These are phyloP conservation scores for Candida chilensis DNA, from an alignment of 805 yeast species.

Conservation along the genomic window DNA sequence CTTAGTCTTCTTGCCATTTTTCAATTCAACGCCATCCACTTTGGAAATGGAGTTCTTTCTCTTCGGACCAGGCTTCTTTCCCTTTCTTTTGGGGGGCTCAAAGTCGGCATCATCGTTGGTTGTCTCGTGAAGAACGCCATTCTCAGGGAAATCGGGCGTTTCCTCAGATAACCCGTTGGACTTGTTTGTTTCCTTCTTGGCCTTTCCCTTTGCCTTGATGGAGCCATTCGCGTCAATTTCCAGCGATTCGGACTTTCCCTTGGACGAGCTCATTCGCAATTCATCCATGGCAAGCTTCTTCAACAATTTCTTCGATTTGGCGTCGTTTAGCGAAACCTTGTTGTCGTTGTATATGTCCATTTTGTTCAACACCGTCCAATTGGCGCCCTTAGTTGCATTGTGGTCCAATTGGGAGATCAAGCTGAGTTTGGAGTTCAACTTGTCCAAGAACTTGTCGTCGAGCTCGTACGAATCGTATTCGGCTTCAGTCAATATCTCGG, in stretches of 20 bases:
- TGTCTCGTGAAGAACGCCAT: too few relatives aligned
- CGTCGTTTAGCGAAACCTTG: constrained; percentile 1
- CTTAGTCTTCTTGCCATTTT: constrained; percentile 1
- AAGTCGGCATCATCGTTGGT: too few relatives aligned
- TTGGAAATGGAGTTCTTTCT: too few relatives aligned
- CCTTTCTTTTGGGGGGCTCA: too few relatives aligned
- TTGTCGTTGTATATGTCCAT: constrained; percentile 6
- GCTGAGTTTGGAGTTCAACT: constrained; percentile 6
- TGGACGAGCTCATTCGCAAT: background rate
- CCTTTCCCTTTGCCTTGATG: too few relatives aligned
- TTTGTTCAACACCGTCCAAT: constrained; percentile 9
- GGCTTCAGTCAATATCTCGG: too few relatives aligned
- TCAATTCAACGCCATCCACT: too few relatives aligned
- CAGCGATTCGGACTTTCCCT: background rate
- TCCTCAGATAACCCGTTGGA: too few relatives aligned
- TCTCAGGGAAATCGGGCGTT: too few relatives aligned
- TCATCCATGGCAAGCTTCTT: background rate
- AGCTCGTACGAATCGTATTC: constrained; percentile 3
- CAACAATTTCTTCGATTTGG: background rate
- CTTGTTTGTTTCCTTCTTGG: too few relatives aligned
- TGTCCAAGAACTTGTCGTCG: constrained; percentile 5
- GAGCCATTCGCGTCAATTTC: background rate
- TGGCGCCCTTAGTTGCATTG: constrained; percentile 6
- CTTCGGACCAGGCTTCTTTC: background rate
- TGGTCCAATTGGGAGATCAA: constrained; percentile 7